Base-by-base conservation (phyloP, 108 stramenopile species). In the Pelagomonas calceolata region DNA sequence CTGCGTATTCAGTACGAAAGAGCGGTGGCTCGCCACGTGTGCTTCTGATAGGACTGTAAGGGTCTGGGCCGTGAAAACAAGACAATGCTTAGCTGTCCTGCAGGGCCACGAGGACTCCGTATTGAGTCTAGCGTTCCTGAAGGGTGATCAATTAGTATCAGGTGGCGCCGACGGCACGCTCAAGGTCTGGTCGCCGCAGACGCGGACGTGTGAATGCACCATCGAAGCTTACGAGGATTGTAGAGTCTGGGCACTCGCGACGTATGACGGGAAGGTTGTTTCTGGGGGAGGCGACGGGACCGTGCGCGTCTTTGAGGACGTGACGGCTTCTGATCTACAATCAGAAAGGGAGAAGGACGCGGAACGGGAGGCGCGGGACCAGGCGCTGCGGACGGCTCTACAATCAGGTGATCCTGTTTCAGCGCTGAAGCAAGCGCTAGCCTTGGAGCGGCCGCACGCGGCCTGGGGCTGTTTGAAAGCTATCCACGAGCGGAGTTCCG, bases 21-120 rank as follows among this genome's bases (percentile, higher is more conserved):
- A 86, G 68, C 82, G 78, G 14, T 75, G 73, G 30, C 35, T 86
- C 37, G 81, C 82, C 0, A 79, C 85, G 31, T 78, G 84, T 30
- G 76, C 80, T 1, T 77, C 78, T 14, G 85, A 86, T 66, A 66
- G 71, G 21, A 86, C 85, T 30, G 68, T 86, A 15, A 72, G 73
- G 64, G 34, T 86, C n/a, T 86, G 85, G 85, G 66, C 72, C 60
- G 32, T 83, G 12, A 31, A 70, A 18, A 75, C 81, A 43, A 44
- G 65, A 33, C 36, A 71, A 31, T 83, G 84, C 68, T 43, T 86
- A 33, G 31, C 64, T 15, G 33, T 71, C 26, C 39, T 79, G 26
- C 46, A 84, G 73, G 84, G 84, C 46, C 84, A 85, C 76, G 68
- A 69, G 18, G 74, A 74, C 34, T 81, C 78, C 34, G 84, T 85